phyloP scores from a whole-genome alignment of 1,139 yeast genomes.

The Wickerhamomyces sp. region DNA sequence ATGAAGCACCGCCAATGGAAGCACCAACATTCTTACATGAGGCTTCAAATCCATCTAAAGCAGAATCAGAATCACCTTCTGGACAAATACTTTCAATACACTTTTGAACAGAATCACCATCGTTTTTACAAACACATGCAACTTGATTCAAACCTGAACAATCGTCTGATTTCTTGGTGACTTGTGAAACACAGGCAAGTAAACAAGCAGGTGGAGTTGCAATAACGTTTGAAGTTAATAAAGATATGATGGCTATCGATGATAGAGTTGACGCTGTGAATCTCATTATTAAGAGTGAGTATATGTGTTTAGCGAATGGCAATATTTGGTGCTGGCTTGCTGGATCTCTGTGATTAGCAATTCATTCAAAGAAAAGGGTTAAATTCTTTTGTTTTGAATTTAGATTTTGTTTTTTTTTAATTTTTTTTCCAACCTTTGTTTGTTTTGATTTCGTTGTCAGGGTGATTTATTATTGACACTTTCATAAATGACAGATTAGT shows the following conservation, averaged over 20 bases:
- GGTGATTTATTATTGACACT: too few species aligned
- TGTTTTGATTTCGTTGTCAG: background rate
- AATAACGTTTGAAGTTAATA: background rate
- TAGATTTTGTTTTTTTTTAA: background rate
- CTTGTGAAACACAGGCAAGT: conserved; percentile 76
- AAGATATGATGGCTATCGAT: background rate
- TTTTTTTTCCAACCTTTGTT: background rate
- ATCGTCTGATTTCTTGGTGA: conserved; percentile 45
- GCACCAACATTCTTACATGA: conserved; percentile 44
- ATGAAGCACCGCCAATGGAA: conserved; percentile 20
- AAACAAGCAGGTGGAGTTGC: conserved; percentile 86
- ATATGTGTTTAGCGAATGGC: background rate
- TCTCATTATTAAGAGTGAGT: background rate
- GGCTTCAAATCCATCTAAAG: conserved; percentile 49
- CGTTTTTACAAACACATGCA: conserved; percentile 57
- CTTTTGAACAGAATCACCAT: conserved; percentile 42
- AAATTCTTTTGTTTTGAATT: too few species aligned
- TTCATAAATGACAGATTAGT: too few species aligned
- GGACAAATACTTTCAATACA: conserved; percentile 71
- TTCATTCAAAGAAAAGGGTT: too few species aligned
- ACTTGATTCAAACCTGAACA: conserved; percentile 59
- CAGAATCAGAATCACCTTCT: conserved; percentile 48
- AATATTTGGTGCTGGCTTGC: background rate
- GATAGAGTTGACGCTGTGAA: background rate
- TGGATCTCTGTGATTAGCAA: background rate